Evolutionary conservation across 352 stramenopile genomes (phyloP).

Genomic region (Phytophthora chlamydospora): DNA sequence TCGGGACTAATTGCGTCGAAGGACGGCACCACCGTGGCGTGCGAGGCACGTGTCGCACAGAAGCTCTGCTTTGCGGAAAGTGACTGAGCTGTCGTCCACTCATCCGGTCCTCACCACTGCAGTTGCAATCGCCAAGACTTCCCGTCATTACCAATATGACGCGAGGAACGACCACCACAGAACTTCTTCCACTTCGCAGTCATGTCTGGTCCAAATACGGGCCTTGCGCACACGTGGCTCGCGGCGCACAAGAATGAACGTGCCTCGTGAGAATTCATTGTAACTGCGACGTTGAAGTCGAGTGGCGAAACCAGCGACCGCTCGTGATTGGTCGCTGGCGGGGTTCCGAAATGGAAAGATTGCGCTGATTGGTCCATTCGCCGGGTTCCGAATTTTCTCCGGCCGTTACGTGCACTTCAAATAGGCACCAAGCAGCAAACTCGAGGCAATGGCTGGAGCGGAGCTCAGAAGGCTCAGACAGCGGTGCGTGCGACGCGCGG

Average conservation of each 20-base stretch:
- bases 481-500: constrained; percentile 6
- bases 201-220: constrained; percentile 3
- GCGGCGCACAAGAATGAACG: constrained; percentile 1
- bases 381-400: constrained; percentile 28
- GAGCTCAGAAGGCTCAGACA: constrained; percentile 21
- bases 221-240: not conserved
- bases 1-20: constrained; percentile 9
- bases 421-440: constrained; percentile 10
- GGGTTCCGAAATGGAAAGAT: constrained; percentile 28
- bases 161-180: no score
- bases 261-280: not conserved
- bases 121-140: not conserved
- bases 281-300: constrained; percentile 29
- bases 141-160: no score
- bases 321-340: constrained; percentile 11
- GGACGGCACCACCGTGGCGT: constrained; percentile 7
- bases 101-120: not conserved
- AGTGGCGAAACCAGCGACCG: constrained; percentile 20
- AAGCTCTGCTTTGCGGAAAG: constrained; percentile 1
- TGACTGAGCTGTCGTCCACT: constrained; percentile 11
- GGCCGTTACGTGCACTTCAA: constrained; percentile 17
- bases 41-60: constrained; percentile 25
- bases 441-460: constrained; percentile 2
- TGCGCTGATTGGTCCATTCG: constrained; percentile 12
- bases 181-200: no score